A percentile compares a stretch with the other conserved stretches of the same genome.
Evolutionary conservation across 2,329 filamentous ascomycete genomes (phyloP).

Genomic region (Diaporthe eres): DNA sequence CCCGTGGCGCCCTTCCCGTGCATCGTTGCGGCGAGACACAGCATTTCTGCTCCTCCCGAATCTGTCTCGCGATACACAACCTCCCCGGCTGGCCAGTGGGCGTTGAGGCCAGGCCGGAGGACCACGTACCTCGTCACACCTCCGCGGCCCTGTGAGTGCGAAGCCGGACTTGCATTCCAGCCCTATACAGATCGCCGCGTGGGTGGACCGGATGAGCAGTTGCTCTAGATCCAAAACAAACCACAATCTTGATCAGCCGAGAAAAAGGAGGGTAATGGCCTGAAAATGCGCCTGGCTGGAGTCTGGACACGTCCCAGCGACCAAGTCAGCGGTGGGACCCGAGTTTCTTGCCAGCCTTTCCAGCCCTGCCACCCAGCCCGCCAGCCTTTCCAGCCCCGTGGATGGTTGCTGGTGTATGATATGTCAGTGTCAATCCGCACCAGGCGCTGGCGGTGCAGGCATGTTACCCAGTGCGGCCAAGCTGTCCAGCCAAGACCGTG

Average conservation of each 20-base stretch:
- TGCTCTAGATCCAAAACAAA: conserved; percentile 29
- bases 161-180: conserved; percentile 22
- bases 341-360: not conserved
- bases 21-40: conserved; percentile 32
- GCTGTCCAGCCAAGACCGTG: conserved; percentile 16
- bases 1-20: conserved; percentile 23
- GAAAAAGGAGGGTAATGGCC: conserved; percentile 11
- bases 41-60: conserved; percentile 29
- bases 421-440: not conserved
- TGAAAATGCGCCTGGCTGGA: conserved; percentile 24
- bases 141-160: conserved; percentile 15
- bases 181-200: conserved; percentile 15
- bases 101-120: conserved; percentile 8
- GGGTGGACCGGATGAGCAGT: conserved; percentile 13
- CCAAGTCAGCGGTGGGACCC: conserved; percentile 27
- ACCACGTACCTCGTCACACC: conserved; percentile 36
- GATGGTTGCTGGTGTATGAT: not conserved
- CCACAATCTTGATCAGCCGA: conserved; percentile 6
- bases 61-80: conserved; percentile 23
- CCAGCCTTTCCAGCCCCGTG: conserved; percentile 15
- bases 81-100: conserved; percentile 9
- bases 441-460: conserved; percentile 9
- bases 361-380: conserved; percentile 17
- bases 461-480: not conserved
- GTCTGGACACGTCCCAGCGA: conserved; percentile 5